Evolutionary conservation across 139 green algal species (phyloP), one percentile per base, ranked within the genome.

Genomic region (Pedinophyceae sp.): DNA sequence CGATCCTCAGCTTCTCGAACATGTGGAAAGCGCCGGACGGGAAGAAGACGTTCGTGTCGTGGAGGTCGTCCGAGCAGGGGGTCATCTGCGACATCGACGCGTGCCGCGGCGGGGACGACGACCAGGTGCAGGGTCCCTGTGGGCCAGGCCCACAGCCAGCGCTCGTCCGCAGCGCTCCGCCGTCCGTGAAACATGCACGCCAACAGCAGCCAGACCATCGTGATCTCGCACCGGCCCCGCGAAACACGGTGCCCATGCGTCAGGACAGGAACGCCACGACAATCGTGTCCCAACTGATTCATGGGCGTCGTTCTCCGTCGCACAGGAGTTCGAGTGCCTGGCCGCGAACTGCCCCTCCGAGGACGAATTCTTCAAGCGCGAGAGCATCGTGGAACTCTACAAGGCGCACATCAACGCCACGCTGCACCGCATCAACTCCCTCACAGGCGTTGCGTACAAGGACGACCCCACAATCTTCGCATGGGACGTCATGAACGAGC

Each of bases 401-500:
- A 75, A 75, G 50, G 63, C 74, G 52, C 77, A 73, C 50, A 55
- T 81, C 47, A 68, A 55, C 0, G 59, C 59, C n/a, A 51, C 82
- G 5, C 28, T 73, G 4, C 27, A 43, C 19, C 69, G 68, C 19
- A 64, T 52, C 27, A 84, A 81, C 61, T 58, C 43, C 22, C 39
- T 69, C 24, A 81, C 69, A 0, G 59, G 67, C 4, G 28, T 74
- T 45, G 0, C 27, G 4, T 75, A 77, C 52, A 34, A 52, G 2
- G 59, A 80, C 29, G 77, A 85, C 50, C 70, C 74, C 17, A 79
- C 74, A 22, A 68, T 85, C 4, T 52, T 82, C 26, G 74, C 57
- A 1, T 80, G 71, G 73, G 72, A 83, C 26, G 16, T 57, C 13
- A 25, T 25, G 23, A 57, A 57, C 29, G 51, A 57, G 29, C 28